Base-by-base conservation (phyloP, 2,329 filamentous ascomycete genomes). In the Fusarium torreyae region DNA sequence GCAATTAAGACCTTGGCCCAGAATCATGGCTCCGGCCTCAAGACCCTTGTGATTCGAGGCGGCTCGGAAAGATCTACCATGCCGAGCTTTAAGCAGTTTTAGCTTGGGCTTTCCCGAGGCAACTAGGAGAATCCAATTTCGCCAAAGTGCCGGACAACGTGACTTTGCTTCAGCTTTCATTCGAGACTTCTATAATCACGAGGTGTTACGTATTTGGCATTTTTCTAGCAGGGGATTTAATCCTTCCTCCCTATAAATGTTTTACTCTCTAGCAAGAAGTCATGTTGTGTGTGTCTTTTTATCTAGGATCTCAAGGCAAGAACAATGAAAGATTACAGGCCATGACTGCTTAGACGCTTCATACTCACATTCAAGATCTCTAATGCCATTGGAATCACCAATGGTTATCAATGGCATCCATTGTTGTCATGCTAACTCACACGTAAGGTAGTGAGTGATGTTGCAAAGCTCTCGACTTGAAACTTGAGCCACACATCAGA, bases 71-170 rank as follows among this genome's bases (percentile, higher is more conserved):
- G 62, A 71, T 73, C 57, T 34, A 62, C 24, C 31, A 70, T 52
- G 54, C 69, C 67, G 69, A 66, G 66, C 57, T 62, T 38, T 34
- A 66, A 24, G 59, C 34, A 63, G 26, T 39, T 20, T 36, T 53
- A 57, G 56, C 57, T 39, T 24, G 15, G 28, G 31, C 53, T 63
- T 33, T 49, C 36, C 56, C 66, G 43, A 63, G 62, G 53, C 53
- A 58, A 55, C 50, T 36, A 54, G n/a, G 22, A 24, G 51, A 15
- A 22, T 24, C 24, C 49, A 72, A 69, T 74, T 45, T 74, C 44
- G 67, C 59, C 50, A 74, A 73, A 64, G 50, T 64, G 43, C 24
- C 38, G 54, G 50, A 65, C 55, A 68, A 71, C 63, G 55, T 62
- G 68, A 56, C 50, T 58, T 18, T 56, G 31, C 40, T 57, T 70